Conservation (phyloP, 805 yeast genomes). For the Zygosaccharomyces pseudorouxii region DNA sequence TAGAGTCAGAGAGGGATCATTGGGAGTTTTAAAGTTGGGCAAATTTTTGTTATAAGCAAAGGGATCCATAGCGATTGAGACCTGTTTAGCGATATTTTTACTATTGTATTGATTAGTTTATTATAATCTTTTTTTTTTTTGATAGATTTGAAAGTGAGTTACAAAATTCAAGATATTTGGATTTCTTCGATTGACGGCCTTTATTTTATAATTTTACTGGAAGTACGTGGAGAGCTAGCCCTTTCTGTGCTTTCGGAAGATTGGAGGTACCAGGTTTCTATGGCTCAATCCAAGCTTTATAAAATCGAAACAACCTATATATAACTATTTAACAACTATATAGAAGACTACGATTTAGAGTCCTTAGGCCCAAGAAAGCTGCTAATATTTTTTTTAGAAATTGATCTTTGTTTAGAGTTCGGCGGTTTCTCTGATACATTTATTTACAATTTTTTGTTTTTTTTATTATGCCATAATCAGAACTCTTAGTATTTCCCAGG, state of each 20-base stretch:
- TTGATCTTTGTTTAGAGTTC: background rate
- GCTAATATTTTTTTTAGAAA: background rate
- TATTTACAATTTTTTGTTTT: background rate
- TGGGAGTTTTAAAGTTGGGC: slow-evolving; percentile 1
- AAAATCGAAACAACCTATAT: slow-evolving; percentile 2
- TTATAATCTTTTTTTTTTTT: background rate
- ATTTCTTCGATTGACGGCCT: slow-evolving; percentile 4
- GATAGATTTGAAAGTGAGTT: background rate
- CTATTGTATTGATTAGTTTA: background rate
- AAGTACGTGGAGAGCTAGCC: background rate
- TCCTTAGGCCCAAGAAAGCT: background rate
- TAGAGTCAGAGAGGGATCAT: slow-evolving; percentile 10
- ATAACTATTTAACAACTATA: background rate
- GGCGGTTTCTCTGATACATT: background rate
- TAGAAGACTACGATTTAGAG: background rate
- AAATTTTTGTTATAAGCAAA: slow-evolving; percentile 5
- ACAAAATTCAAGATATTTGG: slow-evolving; percentile 1
- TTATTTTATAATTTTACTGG: slow-evolving; percentile 2
- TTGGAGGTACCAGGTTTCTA: slow-evolving; percentile 1
- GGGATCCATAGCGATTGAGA: slow-evolving; percentile 6
- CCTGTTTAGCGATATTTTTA: background rate
- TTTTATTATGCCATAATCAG: background rate
- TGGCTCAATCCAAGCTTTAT: background rate
- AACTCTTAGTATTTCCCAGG: background rate
- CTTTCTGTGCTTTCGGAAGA: background rate